phyloP scores from a whole-genome alignment of 164 flowering plant species.

The Platanus orientalis region DNA sequence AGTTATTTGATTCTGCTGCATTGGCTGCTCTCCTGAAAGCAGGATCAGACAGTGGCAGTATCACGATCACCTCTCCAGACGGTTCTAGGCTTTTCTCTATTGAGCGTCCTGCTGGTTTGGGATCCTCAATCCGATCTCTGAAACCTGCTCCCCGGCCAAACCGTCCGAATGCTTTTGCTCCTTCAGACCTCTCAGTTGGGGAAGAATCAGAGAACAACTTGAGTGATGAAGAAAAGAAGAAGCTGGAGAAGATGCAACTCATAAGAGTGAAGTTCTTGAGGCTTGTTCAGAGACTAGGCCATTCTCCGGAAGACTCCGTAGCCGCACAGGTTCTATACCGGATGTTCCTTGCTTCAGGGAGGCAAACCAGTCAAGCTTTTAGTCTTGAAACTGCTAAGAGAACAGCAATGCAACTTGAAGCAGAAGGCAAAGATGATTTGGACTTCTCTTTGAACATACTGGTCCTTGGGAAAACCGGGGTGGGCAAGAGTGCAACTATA shows the following conservation, averaged over 20 bases:
- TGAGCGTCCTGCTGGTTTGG: conserved; percentile 95
- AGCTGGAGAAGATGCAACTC: conserved; percentile 64
- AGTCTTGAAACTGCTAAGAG: conserved; percentile 69
- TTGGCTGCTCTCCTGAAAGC: conserved; percentile 92
- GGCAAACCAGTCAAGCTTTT: conserved; percentile 46
- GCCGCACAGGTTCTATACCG: conserved; percentile 84
- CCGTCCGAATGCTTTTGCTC: conserved; percentile 42
- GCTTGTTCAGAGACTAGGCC: conserved; percentile 74
- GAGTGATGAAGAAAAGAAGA: conserved; percentile 74
- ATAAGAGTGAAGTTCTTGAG: conserved; percentile 81
- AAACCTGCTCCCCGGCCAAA: conserved; percentile 54
- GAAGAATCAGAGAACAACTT: conserved; percentile 49
- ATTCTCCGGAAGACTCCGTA: conserved; percentile 71
- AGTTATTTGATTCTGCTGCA: conserved; percentile 84
- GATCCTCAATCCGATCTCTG: conserved; percentile 55
- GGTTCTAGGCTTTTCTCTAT: conserved; percentile 78
- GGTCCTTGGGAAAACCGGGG: conserved; percentile 90
- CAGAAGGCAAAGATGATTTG: conserved; percentile 50
- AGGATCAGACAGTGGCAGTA: conserved; percentile 43
- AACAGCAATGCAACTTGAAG: conserved; percentile 63
- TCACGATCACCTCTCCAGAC: conserved; percentile 64
- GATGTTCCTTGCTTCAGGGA: conserved; percentile 64
- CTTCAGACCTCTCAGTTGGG: conserved; percentile 26
- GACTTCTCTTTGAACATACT: conserved; percentile 73
- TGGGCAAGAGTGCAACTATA: conserved; percentile 95